Conservation (phyloP, 2,329 filamentous ascomycete genomes). For the Trichoderma brevicompactum region DNA sequence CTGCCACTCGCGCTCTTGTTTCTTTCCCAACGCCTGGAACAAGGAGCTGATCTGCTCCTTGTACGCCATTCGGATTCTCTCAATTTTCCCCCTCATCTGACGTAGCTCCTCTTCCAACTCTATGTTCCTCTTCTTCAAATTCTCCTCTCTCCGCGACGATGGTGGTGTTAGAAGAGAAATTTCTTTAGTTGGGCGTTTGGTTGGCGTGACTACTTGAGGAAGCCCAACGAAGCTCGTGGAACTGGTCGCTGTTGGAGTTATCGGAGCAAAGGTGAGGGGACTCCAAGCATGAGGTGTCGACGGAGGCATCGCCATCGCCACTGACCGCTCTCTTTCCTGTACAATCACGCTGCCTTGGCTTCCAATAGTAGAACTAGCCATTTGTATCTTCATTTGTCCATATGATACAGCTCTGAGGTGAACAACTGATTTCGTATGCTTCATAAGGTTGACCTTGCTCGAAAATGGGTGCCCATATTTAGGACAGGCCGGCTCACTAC, state of each 20-base stretch:
- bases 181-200: background rate
- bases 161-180: conserved; percentile 1
- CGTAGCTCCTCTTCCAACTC: conserved; percentile 23
- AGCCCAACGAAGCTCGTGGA: no score
- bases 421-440: background rate
- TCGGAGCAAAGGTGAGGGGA: background rate
- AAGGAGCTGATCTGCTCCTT: conserved; percentile 12
- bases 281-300: conserved; percentile 3
- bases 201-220: background rate
- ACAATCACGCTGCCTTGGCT: background rate
- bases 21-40: conserved; percentile 5
- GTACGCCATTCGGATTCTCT: background rate
- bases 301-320: background rate
- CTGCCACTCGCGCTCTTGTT: background rate
- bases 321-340: background rate
- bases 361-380: background rate
- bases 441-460: background rate
- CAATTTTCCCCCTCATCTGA: background rate
- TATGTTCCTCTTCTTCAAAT: conserved; percentile 9
- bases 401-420: background rate
- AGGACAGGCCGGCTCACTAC: conserved; percentile 1
- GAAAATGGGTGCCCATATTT: conserved; percentile 1
- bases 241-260: background rate
- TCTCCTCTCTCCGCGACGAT: conserved; percentile 13
- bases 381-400: background rate